phyloP scores from a whole-genome alignment of 805 yeast genomes.

The Suhomyces sp. region DNA sequence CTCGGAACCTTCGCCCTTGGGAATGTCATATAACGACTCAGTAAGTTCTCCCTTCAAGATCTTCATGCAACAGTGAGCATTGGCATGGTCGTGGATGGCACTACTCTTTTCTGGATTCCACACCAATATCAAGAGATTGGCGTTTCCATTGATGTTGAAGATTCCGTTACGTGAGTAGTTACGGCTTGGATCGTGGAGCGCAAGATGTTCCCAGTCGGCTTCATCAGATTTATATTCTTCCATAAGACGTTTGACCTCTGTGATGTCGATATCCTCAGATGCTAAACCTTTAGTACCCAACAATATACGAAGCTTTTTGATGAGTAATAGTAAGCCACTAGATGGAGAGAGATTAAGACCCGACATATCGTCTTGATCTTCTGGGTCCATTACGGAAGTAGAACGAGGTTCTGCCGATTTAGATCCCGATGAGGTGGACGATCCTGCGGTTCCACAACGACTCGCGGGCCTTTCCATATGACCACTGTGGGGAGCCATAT shows the following conservation, averaged over 20 bases:
- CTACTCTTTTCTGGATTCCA: constrained; percentile 69
- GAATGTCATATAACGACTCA: constrained; percentile 57
- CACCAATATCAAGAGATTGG: constrained; percentile 61
- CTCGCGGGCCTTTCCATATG: not conserved
- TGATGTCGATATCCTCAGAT: constrained; percentile 52
- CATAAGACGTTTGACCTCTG: constrained; percentile 44
- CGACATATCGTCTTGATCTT: not conserved
- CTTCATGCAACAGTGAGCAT: constrained; percentile 75
- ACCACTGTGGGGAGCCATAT: not conserved
- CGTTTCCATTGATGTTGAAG: constrained; percentile 66
- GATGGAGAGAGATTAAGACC: constrained; percentile 1
- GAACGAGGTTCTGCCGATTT: not conserved
- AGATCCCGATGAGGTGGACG: not conserved
- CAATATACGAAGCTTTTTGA: constrained; percentile 23
- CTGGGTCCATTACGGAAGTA: not conserved
- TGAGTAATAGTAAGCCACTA: constrained; percentile 21
- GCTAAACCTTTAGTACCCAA: constrained; percentile 34
- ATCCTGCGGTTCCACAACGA: constrained; percentile 19
- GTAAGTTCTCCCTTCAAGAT: constrained; percentile 55
- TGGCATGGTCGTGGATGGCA: constrained; percentile 71
- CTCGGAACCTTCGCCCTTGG: constrained; percentile 29
- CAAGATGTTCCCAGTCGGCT: constrained; percentile 58
- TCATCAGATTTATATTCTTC: constrained; percentile 45
- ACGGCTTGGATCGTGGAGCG: constrained; percentile 48
- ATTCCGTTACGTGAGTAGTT: constrained; percentile 70